phyloP scores from a whole-genome alignment of 768 basidiomycete genomes.

The Lentinula lateritia region DNA sequence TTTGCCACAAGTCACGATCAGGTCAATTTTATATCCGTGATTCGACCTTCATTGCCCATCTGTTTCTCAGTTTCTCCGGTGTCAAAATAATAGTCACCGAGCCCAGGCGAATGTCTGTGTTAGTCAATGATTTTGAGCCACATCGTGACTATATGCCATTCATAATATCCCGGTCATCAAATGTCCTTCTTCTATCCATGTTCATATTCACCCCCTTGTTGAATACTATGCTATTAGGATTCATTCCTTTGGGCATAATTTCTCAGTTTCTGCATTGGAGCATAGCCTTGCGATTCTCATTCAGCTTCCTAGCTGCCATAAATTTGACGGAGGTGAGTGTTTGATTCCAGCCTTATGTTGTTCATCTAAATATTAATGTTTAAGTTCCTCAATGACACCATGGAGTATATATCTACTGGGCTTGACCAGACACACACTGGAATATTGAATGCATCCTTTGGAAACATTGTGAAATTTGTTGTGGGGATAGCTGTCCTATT shows the following conservation, averaged over 20 bases:
- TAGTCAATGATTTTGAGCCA: background rate
- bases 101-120: background rate
- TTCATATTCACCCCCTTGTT: background rate
- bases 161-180: background rate
- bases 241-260: conserved; percentile 67
- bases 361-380: background rate
- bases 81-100: background rate
- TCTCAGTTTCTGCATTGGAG: conserved; percentile 70
- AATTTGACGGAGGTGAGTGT: conserved; percentile 74
- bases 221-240: conserved; percentile 15
- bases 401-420: conserved; percentile 71
- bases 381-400: conserved; percentile 74
- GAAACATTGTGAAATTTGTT: conserved; percentile 83
- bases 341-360: background rate
- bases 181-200: background rate
- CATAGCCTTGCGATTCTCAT: conserved; percentile 63
- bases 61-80: background rate
- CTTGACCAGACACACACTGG: conserved; percentile 84
- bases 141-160: background rate
- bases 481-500: conserved; percentile 81
- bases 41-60: background rate
- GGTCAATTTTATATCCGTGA: background rate
- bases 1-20: background rate
- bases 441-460: conserved; percentile 78
- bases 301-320: conserved; percentile 78